phyloP scores from a whole-genome alignment of 1,284 basidiomycete genomes.

The Malassezia caprae region DNA sequence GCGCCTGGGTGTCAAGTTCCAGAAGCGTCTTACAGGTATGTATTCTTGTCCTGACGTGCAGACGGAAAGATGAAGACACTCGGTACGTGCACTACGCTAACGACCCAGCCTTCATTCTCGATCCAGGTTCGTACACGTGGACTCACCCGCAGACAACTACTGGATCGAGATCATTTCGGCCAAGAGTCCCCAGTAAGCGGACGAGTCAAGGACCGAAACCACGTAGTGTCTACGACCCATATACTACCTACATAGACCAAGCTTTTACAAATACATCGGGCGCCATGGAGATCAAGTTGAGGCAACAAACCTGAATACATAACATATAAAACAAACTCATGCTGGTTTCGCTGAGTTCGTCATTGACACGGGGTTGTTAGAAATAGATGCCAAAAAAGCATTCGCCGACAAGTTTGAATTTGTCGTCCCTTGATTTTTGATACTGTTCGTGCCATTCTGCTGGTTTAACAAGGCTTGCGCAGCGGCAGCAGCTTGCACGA shows the following conservation, averaged over 20 bases:
- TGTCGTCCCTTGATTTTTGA: conserved; percentile 16
- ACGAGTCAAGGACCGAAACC: background rate
- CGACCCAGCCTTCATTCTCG: conserved; percentile 63
- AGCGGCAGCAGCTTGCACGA: conserved; percentile 40
- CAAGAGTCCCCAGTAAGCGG: background rate
- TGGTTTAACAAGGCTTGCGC: conserved; percentile 35
- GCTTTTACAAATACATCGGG: background rate
- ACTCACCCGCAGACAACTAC: conserved; percentile 43
- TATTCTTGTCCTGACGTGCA: background rate
- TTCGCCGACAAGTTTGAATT: background rate
- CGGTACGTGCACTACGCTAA: conserved; percentile 41
- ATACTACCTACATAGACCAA: background rate
- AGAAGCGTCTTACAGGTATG: conserved; percentile 62
- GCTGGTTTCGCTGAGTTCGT: background rate
- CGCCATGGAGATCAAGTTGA: background rate
- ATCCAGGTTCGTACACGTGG: conserved; percentile 53
- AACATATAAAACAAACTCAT: background rate
- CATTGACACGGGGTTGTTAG: background rate
- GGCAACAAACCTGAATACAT: background rate
- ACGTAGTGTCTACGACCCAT: background rate
- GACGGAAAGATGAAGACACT: conserved; percentile 75
- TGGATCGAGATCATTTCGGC: conserved; percentile 53
- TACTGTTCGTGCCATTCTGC: conserved; percentile 27
- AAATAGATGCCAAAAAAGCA: conserved; percentile 3
- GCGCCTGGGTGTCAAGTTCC: conserved; percentile 68